These are phyloP conservation scores for Neurospora sp. DNA, from an alignment of 2,329 filamentous ascomycete genomes.

Conservation along the genomic window DNA sequence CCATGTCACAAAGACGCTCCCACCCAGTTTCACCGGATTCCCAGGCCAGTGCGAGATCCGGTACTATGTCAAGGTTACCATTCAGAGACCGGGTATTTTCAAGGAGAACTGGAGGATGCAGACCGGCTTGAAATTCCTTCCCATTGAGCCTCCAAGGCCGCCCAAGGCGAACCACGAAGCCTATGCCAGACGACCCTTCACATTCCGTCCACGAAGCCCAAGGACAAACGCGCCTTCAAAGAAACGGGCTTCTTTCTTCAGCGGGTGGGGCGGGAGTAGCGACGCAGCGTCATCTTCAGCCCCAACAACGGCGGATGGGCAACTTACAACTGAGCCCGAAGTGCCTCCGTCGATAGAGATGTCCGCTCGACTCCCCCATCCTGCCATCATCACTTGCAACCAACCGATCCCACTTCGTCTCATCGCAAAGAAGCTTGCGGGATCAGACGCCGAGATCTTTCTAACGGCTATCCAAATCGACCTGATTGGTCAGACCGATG, in stretches of 20 bases:
- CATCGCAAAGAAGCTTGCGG: constrained; percentile 64
- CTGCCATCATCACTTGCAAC: constrained; percentile 82
- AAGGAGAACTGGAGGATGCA: constrained; percentile 75
- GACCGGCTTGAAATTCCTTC: constrained; percentile 72
- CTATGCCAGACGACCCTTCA: constrained; percentile 66
- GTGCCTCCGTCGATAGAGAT: constrained; percentile 64
- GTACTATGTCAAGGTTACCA: constrained; percentile 93
- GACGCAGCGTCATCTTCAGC: not conserved
- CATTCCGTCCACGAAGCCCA: constrained; percentile 37
- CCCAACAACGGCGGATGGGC: constrained; percentile 1
- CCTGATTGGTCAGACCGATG: constrained; percentile 67
- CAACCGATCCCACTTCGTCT: constrained; percentile 72
- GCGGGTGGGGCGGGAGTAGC: constrained; percentile 7
- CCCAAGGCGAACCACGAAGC: constrained; percentile 61
- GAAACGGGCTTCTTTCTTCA: constrained; percentile 36
- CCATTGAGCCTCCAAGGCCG: constrained; percentile 78
- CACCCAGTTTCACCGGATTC: constrained; percentile 80
- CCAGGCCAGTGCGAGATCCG: constrained; percentile 80
- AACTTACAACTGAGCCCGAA: constrained; percentile 12
- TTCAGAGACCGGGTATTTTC: constrained; percentile 78
- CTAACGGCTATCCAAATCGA: constrained; percentile 73
- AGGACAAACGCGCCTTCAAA: constrained; percentile 26
- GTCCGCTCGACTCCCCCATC: constrained; percentile 72
- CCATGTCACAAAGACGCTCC: constrained; percentile 79
- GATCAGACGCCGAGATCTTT: constrained; percentile 59